Base-by-base conservation (phyloP, 1,284 basidiomycete species). In the Sanguinoderma infundibulare region DNA sequence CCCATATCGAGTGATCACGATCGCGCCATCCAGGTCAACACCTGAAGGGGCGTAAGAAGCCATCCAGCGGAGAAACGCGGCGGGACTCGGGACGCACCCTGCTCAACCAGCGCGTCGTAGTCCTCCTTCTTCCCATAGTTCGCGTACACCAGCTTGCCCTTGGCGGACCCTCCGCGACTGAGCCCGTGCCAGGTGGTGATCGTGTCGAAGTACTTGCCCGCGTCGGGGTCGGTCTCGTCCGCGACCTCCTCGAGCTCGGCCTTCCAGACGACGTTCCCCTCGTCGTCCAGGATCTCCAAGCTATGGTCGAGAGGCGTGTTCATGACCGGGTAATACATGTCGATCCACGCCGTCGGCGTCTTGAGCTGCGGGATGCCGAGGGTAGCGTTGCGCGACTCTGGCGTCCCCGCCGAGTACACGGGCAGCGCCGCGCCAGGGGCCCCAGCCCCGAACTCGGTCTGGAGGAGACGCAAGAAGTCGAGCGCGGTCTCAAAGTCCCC, bases 1-100 rank as follows among this genome's bases (percentile, higher is more conserved):
- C 36, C 95, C 96, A 72, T 97, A 98, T 57, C 94, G 90, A 54
- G 86, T 84, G 20, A 98, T 79, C 15, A 90, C 90, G 59, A 98
- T 87, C 65, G 90, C 90, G 53, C 89, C 94, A 0, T 82, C 88
- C 60, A 96, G 78, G 68, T 94, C 81, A 54, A 89, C 81, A 8
- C 94, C 93, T 69, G 26, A 15, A 51, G 17, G 15, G 8, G 15
- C 14, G 20, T 8, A 17, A 42, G 44, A 28, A 59, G 36, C 28
- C 12, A 14, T 20, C 28, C 28, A 9, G 9, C 15, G 1, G 5
- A 26, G 20, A 38, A 26, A n/a, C 17, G 22, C 26, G 15, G 15
- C 30, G 9, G 22, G n/a, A 26, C 15, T 10, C n/a, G n/a, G 42
- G 36, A 17, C 57, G 17, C 39, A 66, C 69, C 69, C 28, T 78